Evolutionary conservation across 2,329 filamentous ascomycete genomes (phyloP), one percentile per base, ranked within the genome.

Genomic region (Beauveria sp.): DNA sequence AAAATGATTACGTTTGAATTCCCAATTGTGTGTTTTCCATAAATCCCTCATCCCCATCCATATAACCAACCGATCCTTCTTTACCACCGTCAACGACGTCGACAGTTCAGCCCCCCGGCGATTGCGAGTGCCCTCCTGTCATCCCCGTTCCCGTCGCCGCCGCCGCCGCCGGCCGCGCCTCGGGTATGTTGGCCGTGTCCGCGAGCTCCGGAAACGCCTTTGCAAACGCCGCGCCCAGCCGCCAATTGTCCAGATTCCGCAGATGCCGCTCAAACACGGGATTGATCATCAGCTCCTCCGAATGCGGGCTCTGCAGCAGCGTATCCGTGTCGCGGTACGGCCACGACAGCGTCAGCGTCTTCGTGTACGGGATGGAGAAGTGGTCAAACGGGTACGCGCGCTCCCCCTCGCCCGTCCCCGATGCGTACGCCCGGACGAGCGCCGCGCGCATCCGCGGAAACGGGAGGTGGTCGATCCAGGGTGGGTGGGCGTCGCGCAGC

Each of bases 191-290:
- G 58, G 67, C 74, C 7, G 67, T 70, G 7, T 71, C 70, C 8
- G 63, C 65, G 18, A 76, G 64, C 9, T 58, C 71, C 0, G 91
- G 90, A 67, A 88, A 91, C 0, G 81, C 78, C 63, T 81, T 79
- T 24, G 81, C 80, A 72, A 95, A 95, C 1, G 79, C 78, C 5
- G 83, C 81, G 0, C 91, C 91, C 1, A 96, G 70, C 62, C 85
- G 88, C 92, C 93, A 97, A 69, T 96, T 96, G 63, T 86, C 83
- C 45, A 92, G 70, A 49, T 89, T 81, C 3, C 88, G 76, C 54
- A 96, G 70, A 71, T 97, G 92, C 43, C 85, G 80, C 74, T 96
- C 90, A 71, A 96, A 96, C 0, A 91, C 89, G 0, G 91, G 91
- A 65, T 95, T 96, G 65, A 96, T 91, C 65, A 89, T 80, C 63